Evolutionary conservation across 257 asterid species (phyloP), one percentile per base, ranked within the genome.

Genomic region (Paraleonurus japonicus): DNA sequence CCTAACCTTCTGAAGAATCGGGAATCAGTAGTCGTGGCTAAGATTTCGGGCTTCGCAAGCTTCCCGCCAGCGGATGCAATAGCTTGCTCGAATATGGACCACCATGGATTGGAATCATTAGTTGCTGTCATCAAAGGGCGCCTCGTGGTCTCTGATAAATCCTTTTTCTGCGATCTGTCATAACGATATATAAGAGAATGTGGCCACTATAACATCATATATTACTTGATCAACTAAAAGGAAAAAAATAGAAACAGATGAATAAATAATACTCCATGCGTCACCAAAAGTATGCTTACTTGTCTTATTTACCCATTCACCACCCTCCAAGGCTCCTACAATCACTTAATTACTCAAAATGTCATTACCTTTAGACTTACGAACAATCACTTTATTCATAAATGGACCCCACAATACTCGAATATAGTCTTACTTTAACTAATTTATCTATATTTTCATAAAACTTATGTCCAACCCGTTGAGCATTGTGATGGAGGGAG

Each of bases 11-110:
- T 85, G 82, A 87, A 76, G 83, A 81, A 94, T 43, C 90, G 86
- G 70, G 98, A 91, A 78, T 94, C 99, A 5, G 99, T 94, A 10
- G 98, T 94, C 26, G 98, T 88, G 24, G 95, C 9, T 78, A 94
- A 81, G 45, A 94, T 91, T 67, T 91, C 99, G 2, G 99, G 97
- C 84, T 81, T 89, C 10, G 90, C 88, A 66, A 94, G 95, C 77
- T 83, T 94, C n/a, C 89, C 96, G n/a, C 99, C 96, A 58, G 93
- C 89, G 43, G 78, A 81, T 65, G 75, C 70, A 69, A 94, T 77
- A 68, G 96, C 97, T 76, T 85, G 84, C 84, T 81, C 67, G 66
- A 94, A 89, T 39, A 91, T 67, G 10, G 86, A 51, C 98, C 99
- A 94, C 99, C 98, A 94, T 8, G 96, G 93, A 37, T 94, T 94